phyloP scores from a whole-genome alignment of 2,329 filamentous ascomycete species.

The Paecilomyces niveus region DNA sequence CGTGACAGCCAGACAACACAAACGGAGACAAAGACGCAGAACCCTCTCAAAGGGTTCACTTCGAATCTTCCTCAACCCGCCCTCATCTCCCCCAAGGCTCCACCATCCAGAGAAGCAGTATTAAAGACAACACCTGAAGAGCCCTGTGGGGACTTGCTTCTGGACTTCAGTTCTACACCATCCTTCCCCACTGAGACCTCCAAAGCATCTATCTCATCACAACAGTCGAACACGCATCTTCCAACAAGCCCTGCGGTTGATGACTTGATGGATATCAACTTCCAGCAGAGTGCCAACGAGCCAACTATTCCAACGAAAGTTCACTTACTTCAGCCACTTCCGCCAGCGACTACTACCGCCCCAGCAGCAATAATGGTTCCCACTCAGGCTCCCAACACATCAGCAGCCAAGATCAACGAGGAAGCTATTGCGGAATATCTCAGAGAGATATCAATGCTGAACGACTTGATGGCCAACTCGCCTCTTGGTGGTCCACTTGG shows the following conservation, averaged over 20 bases:
- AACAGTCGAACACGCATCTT: neutral
- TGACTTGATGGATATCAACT: conserved; percentile 16
- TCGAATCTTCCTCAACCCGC: conserved; percentile 15
- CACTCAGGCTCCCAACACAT: neutral
- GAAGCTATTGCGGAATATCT: conserved; percentile 3
- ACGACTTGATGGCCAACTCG: conserved; percentile 10
- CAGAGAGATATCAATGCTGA: conserved; percentile 13
- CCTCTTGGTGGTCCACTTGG: conserved; percentile 5
- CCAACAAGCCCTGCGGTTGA: conserved; percentile 8
- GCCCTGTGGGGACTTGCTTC: conserved; percentile 9
- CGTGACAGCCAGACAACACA: neutral
- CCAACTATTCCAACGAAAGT: neutral
- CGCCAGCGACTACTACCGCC: neutral
- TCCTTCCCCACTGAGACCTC: conserved; percentile 1
- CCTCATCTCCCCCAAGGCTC: neutral
- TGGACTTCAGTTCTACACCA: conserved; percentile 13
- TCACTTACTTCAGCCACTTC: neutral
- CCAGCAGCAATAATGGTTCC: neutral
- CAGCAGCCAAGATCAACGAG: neutral
- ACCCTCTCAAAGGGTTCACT: conserved; percentile 6
- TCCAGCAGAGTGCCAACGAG: conserved; percentile 1
- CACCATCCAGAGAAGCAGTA: neutral
- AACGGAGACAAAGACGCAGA: neutral
- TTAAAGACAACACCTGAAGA: neutral
- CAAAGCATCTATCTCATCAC: neutral